A percentile compares a stretch with the other conserved stretches of the same genome.
Conservation (phyloP, 257 asterid genomes). For the Nicotiana tabacum region DNA sequence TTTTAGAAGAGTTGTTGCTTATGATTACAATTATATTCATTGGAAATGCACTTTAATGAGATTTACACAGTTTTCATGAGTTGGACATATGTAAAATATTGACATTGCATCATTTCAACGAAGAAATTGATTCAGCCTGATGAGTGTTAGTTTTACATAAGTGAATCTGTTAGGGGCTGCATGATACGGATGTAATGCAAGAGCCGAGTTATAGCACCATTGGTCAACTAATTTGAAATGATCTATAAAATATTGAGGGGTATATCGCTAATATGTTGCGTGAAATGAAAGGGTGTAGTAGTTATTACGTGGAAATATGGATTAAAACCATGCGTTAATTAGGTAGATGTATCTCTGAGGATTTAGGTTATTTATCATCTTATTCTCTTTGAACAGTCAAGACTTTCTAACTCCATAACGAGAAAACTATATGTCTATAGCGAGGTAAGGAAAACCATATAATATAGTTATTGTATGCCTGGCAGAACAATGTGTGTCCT, state of each 20-base stretch:
- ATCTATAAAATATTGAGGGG: neutral
- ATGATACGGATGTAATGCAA: neutral
- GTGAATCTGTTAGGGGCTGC: neutral
- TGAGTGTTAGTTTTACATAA: neutral
- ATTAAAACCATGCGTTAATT: neutral
- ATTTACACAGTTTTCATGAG: neutral
- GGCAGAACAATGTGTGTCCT: neutral
- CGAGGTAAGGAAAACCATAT: neutral
- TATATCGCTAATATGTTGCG: neutral
- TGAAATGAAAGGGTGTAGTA: neutral
- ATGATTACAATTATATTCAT: neutral
- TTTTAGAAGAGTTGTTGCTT: neutral
- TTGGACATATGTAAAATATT: slow-evolving; percentile 1
- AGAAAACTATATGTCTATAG: neutral
- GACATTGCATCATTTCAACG: slow-evolving; percentile 1
- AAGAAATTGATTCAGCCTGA: neutral
- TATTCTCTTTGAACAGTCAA: neutral
- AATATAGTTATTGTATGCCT: neutral
- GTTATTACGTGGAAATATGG: neutral
- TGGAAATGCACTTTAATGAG: neutral
- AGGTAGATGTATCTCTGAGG: neutral
- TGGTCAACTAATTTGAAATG: neutral
- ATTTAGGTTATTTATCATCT: neutral
- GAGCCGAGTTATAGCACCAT: neutral
- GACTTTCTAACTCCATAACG: neutral